Conservation (phyloP, 192 early-diverging fungal genomes). For the Kappamyces sp. region DNA sequence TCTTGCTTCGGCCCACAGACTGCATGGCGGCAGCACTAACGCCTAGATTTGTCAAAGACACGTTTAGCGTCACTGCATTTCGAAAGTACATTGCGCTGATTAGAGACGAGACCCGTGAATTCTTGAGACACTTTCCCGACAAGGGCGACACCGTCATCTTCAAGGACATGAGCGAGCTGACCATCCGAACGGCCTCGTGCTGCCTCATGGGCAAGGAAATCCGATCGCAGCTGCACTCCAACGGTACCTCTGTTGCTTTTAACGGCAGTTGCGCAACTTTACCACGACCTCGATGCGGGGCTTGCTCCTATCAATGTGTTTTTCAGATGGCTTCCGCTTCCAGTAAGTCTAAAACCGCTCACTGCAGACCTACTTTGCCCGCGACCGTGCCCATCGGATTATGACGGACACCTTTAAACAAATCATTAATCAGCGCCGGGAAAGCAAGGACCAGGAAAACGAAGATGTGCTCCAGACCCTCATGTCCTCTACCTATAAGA, state of each 20-base stretch:
- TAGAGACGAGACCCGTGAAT: conserved; percentile 69
- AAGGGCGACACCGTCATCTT: conserved; percentile 42
- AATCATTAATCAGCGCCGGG: conserved; percentile 75
- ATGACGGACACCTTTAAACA: conserved; percentile 73
- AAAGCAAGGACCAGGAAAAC: conserved; percentile 36
- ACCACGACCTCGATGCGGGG: conserved; percentile 90
- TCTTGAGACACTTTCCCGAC: conserved; percentile 48
- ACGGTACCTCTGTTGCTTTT: conserved; percentile 23
- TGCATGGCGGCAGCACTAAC: neutral
- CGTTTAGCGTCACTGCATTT: conserved; percentile 81
- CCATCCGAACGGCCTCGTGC: conserved; percentile 89
- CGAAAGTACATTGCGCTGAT: conserved; percentile 83
- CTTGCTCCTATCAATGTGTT: conserved; percentile 93
- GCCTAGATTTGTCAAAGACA: conserved; percentile 87
- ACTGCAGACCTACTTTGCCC: conserved; percentile 75
- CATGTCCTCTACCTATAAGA: conserved; percentile 83
- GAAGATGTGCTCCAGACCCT: conserved; percentile 77
- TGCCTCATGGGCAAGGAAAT: conserved; percentile 95
- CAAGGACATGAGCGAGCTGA: conserved; percentile 78
- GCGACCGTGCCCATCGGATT: conserved; percentile 76
- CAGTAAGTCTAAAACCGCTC: too few species aligned
- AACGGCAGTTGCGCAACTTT: conserved; percentile 73
- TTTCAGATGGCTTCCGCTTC: conserved; percentile 87
- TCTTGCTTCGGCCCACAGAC: too few species aligned
- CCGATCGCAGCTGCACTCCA: conserved; percentile 64